Base-by-base conservation (phyloP, 768 basidiomycete genomes). In the Leucocoprinus sp. region DNA sequence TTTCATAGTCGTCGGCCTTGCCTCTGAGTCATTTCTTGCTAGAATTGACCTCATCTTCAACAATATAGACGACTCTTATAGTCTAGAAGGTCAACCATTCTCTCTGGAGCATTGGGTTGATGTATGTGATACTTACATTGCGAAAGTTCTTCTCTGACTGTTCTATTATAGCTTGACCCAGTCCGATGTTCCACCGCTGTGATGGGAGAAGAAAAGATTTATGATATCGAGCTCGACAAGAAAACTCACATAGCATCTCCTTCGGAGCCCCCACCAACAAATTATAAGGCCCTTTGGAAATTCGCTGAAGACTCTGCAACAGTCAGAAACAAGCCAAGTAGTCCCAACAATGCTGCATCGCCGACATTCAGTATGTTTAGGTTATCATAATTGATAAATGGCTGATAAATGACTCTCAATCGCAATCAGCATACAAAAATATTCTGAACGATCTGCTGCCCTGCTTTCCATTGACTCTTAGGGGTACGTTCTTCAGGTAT, bases 71-170 rank as follows among this genome's bases (percentile, higher is more conserved):
- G 11, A 12, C 11, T 28, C 19, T 18, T 5, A n/a, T 34, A 15
- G 27, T 18, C 36, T 47, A 4, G 50, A 58, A 47, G 60, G 54
- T 14, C 74, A 74, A 50, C 64, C 50, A 11, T 57, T 71, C 14
- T 49, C 65, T 22, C 54, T 76, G 14, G 71, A 76, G 27, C 76
- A 78, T 51, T 78, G 76, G 76, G 71, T 78, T 23, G 74, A 74
- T 55, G 75, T 76, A 36, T 21, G 68, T 58, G 23, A 19, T 7
- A 5, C 7, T 27, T 37, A 12, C 40, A 14, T 35, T 34, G 8
- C 8, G 37, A 24, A 5, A 23, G 15, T 36, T 1, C 11, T 24
- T 18, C 26, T n/a, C 33, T 22, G 19, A 33, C n/a, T 27, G 18
- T 17, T 14, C n/a, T 26, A 43, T 14, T 29, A 18, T 53, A 76